Evolutionary conservation across 768 basidiomycete genomes (phyloP).

Genomic region (Rhizopogon sp.): DNA sequence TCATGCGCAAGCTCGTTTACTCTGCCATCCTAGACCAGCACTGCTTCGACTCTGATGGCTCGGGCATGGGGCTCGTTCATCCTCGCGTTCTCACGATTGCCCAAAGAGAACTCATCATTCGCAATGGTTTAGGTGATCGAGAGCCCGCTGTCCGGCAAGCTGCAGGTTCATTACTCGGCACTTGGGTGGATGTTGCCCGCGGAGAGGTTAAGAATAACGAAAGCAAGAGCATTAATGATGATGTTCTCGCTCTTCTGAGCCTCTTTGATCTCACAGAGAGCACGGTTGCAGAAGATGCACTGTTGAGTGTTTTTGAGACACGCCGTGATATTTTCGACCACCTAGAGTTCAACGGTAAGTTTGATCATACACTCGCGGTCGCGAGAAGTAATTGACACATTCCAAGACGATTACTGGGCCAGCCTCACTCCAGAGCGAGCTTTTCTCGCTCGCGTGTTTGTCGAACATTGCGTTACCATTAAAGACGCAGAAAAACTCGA

Average conservation of each 20-base stretch:
- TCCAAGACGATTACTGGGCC: slow-evolving; percentile 67
- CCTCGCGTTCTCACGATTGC: slow-evolving; percentile 60
- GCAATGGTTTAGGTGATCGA: slow-evolving; percentile 83
- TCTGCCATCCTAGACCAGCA: slow-evolving; percentile 47
- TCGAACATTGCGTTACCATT: slow-evolving; percentile 65
- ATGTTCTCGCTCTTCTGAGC: slow-evolving; percentile 42
- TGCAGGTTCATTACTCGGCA: slow-evolving; percentile 63
- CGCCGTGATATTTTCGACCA: slow-evolving; percentile 61
- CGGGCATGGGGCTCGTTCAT: slow-evolving; percentile 52
- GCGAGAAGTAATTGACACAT: background rate
- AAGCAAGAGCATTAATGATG: slow-evolving; percentile 28
- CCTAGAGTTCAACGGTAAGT: slow-evolving; percentile 65
- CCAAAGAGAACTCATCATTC: slow-evolving; percentile 74
- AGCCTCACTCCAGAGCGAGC: slow-evolving; percentile 67
- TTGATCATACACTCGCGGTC: background rate
- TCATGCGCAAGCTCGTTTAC: slow-evolving; percentile 73
- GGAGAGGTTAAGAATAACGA: slow-evolving; percentile 36
- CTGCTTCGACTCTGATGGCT: slow-evolving; percentile 25
- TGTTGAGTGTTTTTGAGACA: slow-evolving; percentile 66
- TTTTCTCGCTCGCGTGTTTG: slow-evolving; percentile 79
- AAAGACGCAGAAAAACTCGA: slow-evolving; percentile 64
- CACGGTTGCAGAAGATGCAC: slow-evolving; percentile 66
- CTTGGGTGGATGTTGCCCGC: slow-evolving; percentile 66
- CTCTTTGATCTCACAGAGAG: slow-evolving; percentile 58
- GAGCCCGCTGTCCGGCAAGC: slow-evolving; percentile 69